Base-by-base conservation (phyloP, 2,329 filamentous ascomycete species). In the Atkinsonella hypoxylon region DNA sequence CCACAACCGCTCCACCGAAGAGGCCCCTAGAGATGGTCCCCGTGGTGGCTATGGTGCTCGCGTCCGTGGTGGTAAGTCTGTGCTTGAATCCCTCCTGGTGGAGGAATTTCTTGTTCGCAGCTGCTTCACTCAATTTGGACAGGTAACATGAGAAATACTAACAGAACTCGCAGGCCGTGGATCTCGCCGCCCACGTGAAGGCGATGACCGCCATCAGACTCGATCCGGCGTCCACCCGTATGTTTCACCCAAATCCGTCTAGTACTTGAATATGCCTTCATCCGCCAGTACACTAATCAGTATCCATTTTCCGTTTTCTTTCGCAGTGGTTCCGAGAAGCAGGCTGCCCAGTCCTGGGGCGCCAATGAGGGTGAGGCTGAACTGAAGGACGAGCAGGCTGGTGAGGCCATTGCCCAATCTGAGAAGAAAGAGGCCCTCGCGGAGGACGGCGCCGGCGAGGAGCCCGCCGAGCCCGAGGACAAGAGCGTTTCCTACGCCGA, bases 401-500 rank as follows among this genome's bases (percentile, higher is more conserved):
- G 86, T 61, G 89, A 94, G 69, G 85, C 81, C 61, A 94, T 96
- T 61, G 93, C 93, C 59, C 79, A 88, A 72, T 75, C 77, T 57
- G 91, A 97, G 66, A 79, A 88, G 73, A 89, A 86, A 73, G 85
- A 89, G 55, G 77, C 73, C 50, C 65, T 70, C 48, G 69, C 67
- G 41, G 78, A 76, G 59, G 79, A 75, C 56, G 71, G 68, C 41
- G 62, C 67, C 44, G 62, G 60, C 49, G 71, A 71, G 57, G 70
- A 70, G 62, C 69, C 73, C 51, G 74, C 75, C 55, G 82, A 88
- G 72, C 76, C 81, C 47, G 84, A 89, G 72, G 87, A 94, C 70
- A 94, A 93, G 81, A 81, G 78, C 75, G 85, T 95, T 75, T 93
- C 89, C 50, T 95, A 90, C 73, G 75, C 79, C 64, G 87, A 93